Conservation (phyloP, 2,329 filamentous ascomycete species). For the Arthrobotrys entomopaga region DNA sequence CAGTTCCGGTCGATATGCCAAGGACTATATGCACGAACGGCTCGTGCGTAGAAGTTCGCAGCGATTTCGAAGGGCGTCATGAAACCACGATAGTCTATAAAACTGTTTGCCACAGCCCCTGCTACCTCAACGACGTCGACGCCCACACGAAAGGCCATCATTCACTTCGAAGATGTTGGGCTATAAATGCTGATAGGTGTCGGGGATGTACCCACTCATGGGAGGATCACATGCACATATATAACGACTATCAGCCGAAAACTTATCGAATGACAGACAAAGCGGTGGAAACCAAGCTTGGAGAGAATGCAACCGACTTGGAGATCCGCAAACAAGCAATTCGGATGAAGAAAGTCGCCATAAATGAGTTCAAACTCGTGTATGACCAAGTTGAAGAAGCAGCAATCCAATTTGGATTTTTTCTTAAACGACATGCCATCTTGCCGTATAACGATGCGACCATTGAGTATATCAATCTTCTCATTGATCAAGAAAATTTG, state of each 20-base stretch:
- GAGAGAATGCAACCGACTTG: constrained; percentile 57
- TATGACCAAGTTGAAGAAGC: constrained; percentile 61
- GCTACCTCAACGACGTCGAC: constrained; percentile 59
- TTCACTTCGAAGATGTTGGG: constrained; percentile 55
- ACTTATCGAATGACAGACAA: constrained; percentile 57
- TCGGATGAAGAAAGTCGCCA: constrained; percentile 54
- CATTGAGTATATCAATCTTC: constrained; percentile 62
- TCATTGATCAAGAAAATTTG: constrained; percentile 62
- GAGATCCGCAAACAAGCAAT: constrained; percentile 59
- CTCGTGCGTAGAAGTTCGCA: constrained; percentile 58
- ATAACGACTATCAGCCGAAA: constrained; percentile 59
- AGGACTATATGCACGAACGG: constrained; percentile 60
- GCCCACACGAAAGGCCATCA: constrained; percentile 58
- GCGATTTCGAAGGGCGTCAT: constrained; percentile 56
- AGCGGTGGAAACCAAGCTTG: constrained; percentile 45
- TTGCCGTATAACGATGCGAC: constrained; percentile 63
- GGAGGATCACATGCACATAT: constrained; percentile 62
- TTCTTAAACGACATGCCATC: constrained; percentile 62
- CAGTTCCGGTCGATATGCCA: constrained; percentile 54
- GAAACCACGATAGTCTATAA: constrained; percentile 59
- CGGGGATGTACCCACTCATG: constrained; percentile 57
- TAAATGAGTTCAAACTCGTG: constrained; percentile 61
- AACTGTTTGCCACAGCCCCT: constrained; percentile 60
- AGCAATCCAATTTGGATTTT: constrained; percentile 62
- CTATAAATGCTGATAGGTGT: constrained; percentile 59